Conservation (phyloP, 2,329 filamentous ascomycete species). For the Tolypocladium album region DNA sequence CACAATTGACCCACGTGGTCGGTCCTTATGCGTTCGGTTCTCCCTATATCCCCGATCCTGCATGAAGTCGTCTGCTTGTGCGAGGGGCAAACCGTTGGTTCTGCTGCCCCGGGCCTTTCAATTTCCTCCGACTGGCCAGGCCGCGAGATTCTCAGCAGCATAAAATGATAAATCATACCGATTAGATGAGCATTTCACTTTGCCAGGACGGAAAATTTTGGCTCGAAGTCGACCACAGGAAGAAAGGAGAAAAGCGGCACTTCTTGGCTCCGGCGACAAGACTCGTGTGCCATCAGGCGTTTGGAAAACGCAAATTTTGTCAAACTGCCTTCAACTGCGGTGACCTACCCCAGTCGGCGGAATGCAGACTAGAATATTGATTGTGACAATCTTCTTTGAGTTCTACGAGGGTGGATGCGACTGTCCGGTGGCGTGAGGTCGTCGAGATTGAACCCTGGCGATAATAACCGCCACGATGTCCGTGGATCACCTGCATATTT, state of each 20-base stretch:
- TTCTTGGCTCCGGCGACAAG: no score
- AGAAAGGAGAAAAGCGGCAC: no score
- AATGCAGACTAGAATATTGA: neutral
- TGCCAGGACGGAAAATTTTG: neutral
- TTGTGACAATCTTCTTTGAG: neutral
- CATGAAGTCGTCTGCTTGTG: neutral
- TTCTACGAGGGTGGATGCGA: neutral
- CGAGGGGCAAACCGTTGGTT: neutral
- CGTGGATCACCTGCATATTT: neutral
- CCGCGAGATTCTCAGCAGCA: neutral
- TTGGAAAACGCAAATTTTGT: no score
- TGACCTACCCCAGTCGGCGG: no score
- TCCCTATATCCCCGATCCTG: neutral
- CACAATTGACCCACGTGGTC: conserved; percentile 1
- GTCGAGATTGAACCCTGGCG: neutral
- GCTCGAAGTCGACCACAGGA: no score
- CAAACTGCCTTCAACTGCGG: no score
- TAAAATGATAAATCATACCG: neutral
- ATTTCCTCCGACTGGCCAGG: neutral
- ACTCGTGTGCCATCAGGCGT: no score
- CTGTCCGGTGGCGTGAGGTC: neutral
- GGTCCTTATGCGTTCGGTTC: neutral
- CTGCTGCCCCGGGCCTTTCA: neutral
- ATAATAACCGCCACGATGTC: neutral
- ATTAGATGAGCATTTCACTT: neutral